Evolutionary conservation across 2,329 filamentous ascomycete genomes (phyloP), one percentile per base, ranked within the genome.

Genomic region (Cladosporium sp.): DNA sequence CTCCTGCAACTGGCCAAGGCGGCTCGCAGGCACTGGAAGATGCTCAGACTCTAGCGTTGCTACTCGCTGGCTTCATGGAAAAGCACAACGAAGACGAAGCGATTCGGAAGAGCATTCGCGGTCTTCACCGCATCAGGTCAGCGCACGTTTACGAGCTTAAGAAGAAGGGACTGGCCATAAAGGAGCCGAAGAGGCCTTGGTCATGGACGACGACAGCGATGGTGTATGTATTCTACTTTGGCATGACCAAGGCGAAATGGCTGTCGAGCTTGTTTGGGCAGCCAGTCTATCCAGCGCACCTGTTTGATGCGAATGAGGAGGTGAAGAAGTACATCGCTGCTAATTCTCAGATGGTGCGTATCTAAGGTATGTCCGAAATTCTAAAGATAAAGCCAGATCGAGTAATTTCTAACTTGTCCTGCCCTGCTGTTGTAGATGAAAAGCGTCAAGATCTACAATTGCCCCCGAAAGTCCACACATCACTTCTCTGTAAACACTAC

Each of bases 1-100:
- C 76, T 1, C 76, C 76, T 1, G 42, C 52, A 13, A 44, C 19
- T 24, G 52, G 52, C 25, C 52, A 55, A 24, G 52, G 42, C 4
- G 52, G 39, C 13, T 45, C 28, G 2, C 52, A 55, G 32, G 52
- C 52, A 8, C 32, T 55, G 8, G 52, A 55, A 19, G 52, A 55
- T 22, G 52, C 25, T 13, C 28, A 45, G 20, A 47, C 52, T 24
- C 25, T 55, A 6, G 52, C 72, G 0, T 58, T 79, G 22, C 67
- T 79, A 3, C 65, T 68, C 19, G 39, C 58, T 1, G 15, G 15
- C 7, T 19, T 37, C 34, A 5, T 40, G 3, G n/a, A 40, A 3
- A 37, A 4, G 6, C 15, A 28, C 32, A 0, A 20, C 56, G 58
- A 58, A 40, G 58, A 57, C 28, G 61, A 63, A 3, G 58, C 52